A percentile compares a stretch with the other conserved stretches of the same genome.
Evolutionary conservation across 169 alveolate genomes (phyloP).

Genomic region (Perkinsus chesapeaki): DNA sequence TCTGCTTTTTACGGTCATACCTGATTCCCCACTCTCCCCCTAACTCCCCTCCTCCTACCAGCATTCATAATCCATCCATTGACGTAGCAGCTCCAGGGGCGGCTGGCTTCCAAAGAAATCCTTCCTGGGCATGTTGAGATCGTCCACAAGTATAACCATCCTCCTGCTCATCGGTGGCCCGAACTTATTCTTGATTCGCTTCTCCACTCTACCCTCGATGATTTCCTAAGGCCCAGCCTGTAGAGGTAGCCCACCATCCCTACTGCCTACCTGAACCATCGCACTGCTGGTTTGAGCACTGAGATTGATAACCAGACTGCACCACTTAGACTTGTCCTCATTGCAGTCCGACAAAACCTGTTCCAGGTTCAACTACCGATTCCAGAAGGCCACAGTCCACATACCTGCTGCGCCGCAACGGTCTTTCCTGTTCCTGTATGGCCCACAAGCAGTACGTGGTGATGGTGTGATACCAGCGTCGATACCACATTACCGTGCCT

Average conservation of each 20-base stretch:
- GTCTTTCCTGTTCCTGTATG: slow-evolving; percentile 91
- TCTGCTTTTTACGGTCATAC: slow-evolving; percentile 79
- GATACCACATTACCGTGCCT: slow-evolving; percentile 63
- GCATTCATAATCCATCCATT: slow-evolving; percentile 83
- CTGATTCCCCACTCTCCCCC: slow-evolving; percentile 12
- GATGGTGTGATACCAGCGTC: slow-evolving; percentile 53
- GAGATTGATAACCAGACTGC: slow-evolving; percentile 69
- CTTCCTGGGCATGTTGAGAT: slow-evolving; percentile 88
- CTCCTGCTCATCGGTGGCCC: slow-evolving; percentile 82
- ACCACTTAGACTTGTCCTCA: slow-evolving; percentile 49
- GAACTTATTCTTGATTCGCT: slow-evolving; percentile 79
- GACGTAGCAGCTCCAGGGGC: slow-evolving; percentile 86
- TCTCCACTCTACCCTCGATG: slow-evolving; percentile 79
- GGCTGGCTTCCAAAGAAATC: slow-evolving; percentile 88
- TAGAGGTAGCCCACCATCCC: not conserved
- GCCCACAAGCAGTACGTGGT: slow-evolving; percentile 75
- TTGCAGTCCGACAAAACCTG: not conserved
- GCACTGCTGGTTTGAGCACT: slow-evolving; percentile 82
- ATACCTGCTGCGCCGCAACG: slow-evolving; percentile 63
- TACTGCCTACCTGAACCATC: slow-evolving; percentile 17
- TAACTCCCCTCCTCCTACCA: slow-evolving; percentile 42
- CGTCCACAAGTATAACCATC: slow-evolving; percentile 83
- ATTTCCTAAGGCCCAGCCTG: slow-evolving; percentile 59
- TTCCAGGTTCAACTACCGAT: not conserved
- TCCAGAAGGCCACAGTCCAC: slow-evolving; percentile 21